These are phyloP conservation scores for Dictyostelium brefeldianum DNA, from an alignment of 78 protist genomes.

Conservation along the genomic window DNA sequence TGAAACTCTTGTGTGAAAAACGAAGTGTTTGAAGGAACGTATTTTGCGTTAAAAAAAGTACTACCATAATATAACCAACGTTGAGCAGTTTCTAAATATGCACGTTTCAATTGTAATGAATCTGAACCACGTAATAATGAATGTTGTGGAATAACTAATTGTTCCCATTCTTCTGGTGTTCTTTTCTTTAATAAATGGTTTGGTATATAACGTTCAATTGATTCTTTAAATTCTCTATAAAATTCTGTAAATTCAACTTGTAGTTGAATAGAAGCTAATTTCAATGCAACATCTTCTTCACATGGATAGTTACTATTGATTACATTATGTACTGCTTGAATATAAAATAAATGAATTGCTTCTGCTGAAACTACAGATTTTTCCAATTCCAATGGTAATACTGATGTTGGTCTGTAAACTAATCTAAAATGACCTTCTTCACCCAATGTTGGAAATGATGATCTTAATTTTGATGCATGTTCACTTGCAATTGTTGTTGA, in stretches of 20 bases:
- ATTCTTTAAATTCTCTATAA: slow-evolving; percentile 47
- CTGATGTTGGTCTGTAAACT: slow-evolving; percentile 70
- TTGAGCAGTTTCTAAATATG: slow-evolving; percentile 74
- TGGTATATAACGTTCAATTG: slow-evolving; percentile 52
- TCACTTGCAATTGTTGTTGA: slow-evolving; percentile 36
- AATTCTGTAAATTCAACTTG: slow-evolving; percentile 59
- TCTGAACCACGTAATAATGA: slow-evolving; percentile 56
- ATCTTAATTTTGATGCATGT: slow-evolving; percentile 20
- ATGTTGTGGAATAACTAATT: slow-evolving; percentile 46
- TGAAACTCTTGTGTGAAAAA: slow-evolving; percentile 71
- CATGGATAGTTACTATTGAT: slow-evolving; percentile 72
- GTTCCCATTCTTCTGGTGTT: slow-evolving; percentile 59
- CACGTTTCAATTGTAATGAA: slow-evolving; percentile 11
- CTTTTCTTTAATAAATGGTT: slow-evolving; percentile 23
- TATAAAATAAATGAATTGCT: slow-evolving; percentile 66
- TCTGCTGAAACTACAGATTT: slow-evolving; percentile 25
- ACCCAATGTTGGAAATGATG: slow-evolving; percentile 70
- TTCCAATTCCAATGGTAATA: slow-evolving; percentile 49
- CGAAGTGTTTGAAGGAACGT: slow-evolving; percentile 37
- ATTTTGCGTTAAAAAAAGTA: slow-evolving; percentile 61
- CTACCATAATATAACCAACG: slow-evolving; percentile 69
- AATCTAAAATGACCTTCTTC: slow-evolving; percentile 50
- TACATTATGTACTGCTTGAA: slow-evolving; percentile 69
- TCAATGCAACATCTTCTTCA: slow-evolving; percentile 64
- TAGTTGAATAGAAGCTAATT: slow-evolving; percentile 67